Evolutionary conservation across 176 grass and related monocot species (phyloP).

Genomic region (Rhynchospora tenuis): DNA sequence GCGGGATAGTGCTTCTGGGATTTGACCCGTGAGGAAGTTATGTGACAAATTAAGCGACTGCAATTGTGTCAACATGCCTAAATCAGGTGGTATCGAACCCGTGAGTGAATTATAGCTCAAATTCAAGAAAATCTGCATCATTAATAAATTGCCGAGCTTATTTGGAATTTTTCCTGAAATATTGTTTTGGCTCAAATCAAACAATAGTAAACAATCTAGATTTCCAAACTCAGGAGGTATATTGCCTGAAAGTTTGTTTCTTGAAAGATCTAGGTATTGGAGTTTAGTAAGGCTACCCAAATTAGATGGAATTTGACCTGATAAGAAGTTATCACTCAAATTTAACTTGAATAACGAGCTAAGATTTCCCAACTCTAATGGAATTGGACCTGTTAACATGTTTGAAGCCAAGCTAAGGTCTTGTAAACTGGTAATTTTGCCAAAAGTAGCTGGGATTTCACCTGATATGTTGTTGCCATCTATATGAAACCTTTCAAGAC

Average conservation of each 20-base stretch:
- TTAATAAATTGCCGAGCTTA: conserved; percentile 56
- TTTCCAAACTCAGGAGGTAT: conserved; percentile 47
- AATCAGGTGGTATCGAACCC: conserved; percentile 53
- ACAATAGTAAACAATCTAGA: conserved; percentile 27
- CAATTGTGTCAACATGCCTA: conserved; percentile 37
- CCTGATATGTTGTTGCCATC: conserved; percentile 57
- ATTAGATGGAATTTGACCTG: conserved; percentile 33
- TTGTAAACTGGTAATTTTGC: conserved; percentile 25
- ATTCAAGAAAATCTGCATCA: conserved; percentile 69
- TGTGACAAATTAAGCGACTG: conserved; percentile 69
- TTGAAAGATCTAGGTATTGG: conserved; percentile 48
- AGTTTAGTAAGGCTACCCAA: conserved; percentile 29
- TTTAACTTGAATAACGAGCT: conserved; percentile 47
- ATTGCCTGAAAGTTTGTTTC: conserved; percentile 36
- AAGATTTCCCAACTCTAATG: conserved; percentile 32
- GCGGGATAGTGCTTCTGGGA: conserved; percentile 38
- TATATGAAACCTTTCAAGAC: conserved; percentile 43
- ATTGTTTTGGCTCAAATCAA: conserved; percentile 62
- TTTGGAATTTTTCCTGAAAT: conserved; percentile 58
- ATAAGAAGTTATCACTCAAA: conserved; percentile 49
- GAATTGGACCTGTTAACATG: conserved; percentile 35
- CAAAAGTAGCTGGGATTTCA: conserved; percentile 37
- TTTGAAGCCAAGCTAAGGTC: conserved; percentile 57
- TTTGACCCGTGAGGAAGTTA: conserved; percentile 55
- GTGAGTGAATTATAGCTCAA: conserved; percentile 75